Percentiles rank a stretch among this genome's conserved stretches.
phyloP scores from a whole-genome alignment of 2,329 filamentous ascomycete species.

The Clonostachys chloroleuca region DNA sequence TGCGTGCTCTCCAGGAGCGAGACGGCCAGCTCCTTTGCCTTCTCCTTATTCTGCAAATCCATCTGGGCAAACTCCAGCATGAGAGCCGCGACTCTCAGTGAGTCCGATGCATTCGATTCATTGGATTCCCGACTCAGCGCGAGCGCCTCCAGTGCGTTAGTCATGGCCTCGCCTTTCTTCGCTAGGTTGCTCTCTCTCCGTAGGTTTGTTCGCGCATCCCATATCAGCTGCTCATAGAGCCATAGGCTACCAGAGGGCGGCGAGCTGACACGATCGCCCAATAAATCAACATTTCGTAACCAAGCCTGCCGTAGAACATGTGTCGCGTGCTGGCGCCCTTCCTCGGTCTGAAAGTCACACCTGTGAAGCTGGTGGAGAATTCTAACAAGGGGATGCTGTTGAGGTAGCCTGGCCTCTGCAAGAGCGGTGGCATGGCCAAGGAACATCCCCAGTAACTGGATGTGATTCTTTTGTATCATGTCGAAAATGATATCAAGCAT shows the following conservation, averaged over 20 bases:
- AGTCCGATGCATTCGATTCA: constrained; percentile 15
- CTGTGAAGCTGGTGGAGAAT: constrained; percentile 22
- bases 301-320: constrained; percentile 26
- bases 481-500: constrained; percentile 30
- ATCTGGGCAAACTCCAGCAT: constrained; percentile 30
- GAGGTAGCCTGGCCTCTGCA: constrained; percentile 17
- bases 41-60: constrained; percentile 22
- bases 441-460: constrained; percentile 25
- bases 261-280: constrained; percentile 20
- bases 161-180: constrained; percentile 17
- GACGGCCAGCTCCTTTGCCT: constrained; percentile 21
- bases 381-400: constrained; percentile 22
- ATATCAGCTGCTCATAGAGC: constrained; percentile 31
- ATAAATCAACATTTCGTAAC: constrained; percentile 26
- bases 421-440: constrained; percentile 22
- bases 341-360: constrained; percentile 21
- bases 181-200: constrained; percentile 22
- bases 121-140: constrained; percentile 8
- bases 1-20: constrained; percentile 18
- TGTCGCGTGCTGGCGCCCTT: constrained; percentile 21
- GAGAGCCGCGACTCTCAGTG: constrained; percentile 22
- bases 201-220: constrained; percentile 27
- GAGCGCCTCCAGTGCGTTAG: constrained; percentile 16
- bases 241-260: constrained; percentile 21
- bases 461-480: constrained; percentile 26